phyloP scores from a whole-genome alignment of 176 grass and related monocot species.

The Hsuehochloa calcarea region DNA sequence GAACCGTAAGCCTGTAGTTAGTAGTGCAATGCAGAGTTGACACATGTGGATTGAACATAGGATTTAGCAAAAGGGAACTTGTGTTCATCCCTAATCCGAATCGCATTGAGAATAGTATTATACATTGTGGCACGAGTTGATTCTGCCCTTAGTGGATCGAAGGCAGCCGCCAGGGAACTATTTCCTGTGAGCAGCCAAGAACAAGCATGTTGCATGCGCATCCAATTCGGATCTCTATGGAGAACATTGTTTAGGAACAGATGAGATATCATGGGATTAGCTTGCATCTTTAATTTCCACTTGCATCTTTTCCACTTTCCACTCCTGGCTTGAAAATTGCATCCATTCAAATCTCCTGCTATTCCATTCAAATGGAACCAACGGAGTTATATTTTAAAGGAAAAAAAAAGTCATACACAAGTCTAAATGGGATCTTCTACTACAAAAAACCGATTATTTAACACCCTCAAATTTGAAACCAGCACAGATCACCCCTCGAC shows the following conservation, averaged over 20 bases:
- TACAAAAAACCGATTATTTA: no score
- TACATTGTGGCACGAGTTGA: neutral
- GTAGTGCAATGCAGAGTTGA: neutral
- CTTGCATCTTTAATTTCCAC: neutral
- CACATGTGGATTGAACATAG: neutral
- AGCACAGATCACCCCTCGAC: no score
- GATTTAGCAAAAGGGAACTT: neutral
- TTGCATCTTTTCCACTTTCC: no score
- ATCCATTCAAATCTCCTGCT: no score
- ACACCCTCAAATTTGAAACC: no score
- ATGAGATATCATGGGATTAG: neutral
- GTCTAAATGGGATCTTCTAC: no score
- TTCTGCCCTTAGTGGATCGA: slow-evolving; percentile 3
- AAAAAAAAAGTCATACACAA: no score
- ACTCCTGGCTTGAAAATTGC: no score
- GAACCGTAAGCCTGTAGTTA: neutral
- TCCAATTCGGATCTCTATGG: neutral
- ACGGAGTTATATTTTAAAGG: no score
- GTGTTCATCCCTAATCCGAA: neutral
- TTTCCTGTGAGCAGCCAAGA: slow-evolving; percentile 2
- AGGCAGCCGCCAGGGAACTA: neutral
- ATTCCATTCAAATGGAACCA: no score
- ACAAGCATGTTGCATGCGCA: slow-evolving; percentile 19
- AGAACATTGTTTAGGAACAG: slow-evolving; percentile 17
- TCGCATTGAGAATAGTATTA: neutral